These are phyloP conservation scores for Vanrija humicola DNA, from an alignment of 1,284 basidiomycete genomes.

Conservation along the genomic window DNA sequence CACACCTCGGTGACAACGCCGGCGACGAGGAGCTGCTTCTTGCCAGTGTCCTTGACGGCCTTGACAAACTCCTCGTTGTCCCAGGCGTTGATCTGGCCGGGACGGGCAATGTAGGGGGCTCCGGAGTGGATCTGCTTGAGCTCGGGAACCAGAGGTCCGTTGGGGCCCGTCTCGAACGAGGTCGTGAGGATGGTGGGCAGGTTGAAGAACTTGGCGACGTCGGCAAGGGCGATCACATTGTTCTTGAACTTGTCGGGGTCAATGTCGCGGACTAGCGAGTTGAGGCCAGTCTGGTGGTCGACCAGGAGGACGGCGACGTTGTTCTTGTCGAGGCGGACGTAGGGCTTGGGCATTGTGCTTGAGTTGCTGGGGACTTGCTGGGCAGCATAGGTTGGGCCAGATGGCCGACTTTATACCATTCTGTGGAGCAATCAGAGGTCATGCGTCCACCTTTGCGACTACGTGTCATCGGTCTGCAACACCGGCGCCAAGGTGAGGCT, in stretches of 20 bases:
- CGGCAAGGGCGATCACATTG: conserved; percentile 9
- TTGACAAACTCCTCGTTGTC: conserved; percentile 14
- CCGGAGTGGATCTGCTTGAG: not conserved
- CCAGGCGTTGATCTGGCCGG: conserved; percentile 15
- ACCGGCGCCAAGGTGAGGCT: too few species aligned
- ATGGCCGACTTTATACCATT: not conserved
- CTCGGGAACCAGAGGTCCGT: conserved; percentile 13
- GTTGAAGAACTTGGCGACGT: conserved; percentile 8
- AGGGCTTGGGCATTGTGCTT: conserved; percentile 2
- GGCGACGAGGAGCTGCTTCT: conserved; percentile 11
- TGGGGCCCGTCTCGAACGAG: conserved; percentile 11
- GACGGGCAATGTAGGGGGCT: conserved; percentile 4
- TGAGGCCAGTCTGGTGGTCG: conserved; percentile 14
- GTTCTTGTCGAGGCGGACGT: conserved; percentile 11
- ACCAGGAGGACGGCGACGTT: conserved; percentile 8
- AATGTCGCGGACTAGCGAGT: conserved; percentile 10
- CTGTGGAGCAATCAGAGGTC: too few species aligned
- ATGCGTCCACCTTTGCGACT: too few species aligned
- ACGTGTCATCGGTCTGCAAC: too few species aligned
- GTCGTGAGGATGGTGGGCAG: conserved; percentile 8
- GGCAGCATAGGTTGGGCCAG: not conserved
- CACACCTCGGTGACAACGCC: conserved; percentile 15
- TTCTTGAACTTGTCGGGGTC: conserved; percentile 5
- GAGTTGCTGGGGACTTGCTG: not conserved
- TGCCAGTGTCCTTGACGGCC: conserved; percentile 9